Conservation (phyloP, 83 land plant genomes). For the Picea engelmannii region DNA sequence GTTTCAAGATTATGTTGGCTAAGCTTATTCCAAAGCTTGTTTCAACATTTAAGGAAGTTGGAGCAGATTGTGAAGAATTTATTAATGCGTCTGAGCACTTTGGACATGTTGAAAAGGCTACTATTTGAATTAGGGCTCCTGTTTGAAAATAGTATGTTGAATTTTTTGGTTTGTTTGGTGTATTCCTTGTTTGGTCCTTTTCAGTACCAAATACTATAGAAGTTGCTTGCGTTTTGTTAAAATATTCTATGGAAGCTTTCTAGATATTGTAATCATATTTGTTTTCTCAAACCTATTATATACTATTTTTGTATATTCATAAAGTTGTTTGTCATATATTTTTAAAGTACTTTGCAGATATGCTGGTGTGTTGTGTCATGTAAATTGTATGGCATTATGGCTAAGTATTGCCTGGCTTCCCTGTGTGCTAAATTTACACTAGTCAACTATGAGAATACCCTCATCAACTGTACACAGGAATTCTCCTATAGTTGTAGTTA, state of each 20-base stretch:
- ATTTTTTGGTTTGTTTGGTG: not conserved
- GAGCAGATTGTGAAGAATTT: constrained; percentile 58
- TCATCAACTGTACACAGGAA: too few species aligned
- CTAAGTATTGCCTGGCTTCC: not conserved
- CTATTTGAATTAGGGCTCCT: not conserved
- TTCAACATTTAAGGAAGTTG: constrained; percentile 55
- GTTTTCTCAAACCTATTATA: not conserved
- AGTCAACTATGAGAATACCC: not conserved
- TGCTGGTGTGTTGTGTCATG: not conserved
- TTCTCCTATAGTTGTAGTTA: too few species aligned
- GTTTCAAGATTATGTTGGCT: constrained; percentile 89
- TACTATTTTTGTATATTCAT: not conserved
- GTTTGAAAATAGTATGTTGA: too few species aligned
- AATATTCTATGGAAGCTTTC: not conserved
- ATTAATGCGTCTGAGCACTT: constrained; percentile 10
- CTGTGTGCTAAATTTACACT: not conserved
- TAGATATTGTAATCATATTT: not conserved
- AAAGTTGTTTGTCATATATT: not conserved
- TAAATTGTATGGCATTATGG: not conserved
- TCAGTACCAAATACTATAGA: not conserved
- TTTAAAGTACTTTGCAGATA: not conserved
- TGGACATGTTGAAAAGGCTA: not conserved
- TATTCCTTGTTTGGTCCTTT: not conserved
- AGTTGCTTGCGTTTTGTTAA: not conserved
- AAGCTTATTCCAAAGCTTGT: constrained; percentile 36